phyloP scores from a whole-genome alignment of 805 yeast species.

The Zygoascus biomembranicola region DNA sequence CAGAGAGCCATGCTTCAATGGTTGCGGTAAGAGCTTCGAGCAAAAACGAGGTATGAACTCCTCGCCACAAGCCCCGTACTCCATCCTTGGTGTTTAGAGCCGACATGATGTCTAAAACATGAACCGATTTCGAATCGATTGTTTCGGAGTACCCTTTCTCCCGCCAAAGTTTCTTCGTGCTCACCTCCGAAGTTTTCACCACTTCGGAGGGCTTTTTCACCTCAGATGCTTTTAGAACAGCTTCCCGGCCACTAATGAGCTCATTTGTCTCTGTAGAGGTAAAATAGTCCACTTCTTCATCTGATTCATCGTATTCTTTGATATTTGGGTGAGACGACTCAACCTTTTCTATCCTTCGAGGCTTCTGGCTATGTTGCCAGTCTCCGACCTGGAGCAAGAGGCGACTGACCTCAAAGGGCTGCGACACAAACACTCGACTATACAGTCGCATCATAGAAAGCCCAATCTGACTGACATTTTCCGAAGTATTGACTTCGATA shows the following conservation, averaged over 20 bases:
- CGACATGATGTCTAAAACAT: slow-evolving; percentile 30
- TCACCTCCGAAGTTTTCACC: neutral
- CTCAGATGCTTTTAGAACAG: slow-evolving; percentile 6
- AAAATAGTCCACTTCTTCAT: slow-evolving; percentile 39
- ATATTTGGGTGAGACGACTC: slow-evolving; percentile 15
- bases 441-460: slow-evolving; percentile 62
- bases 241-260: neutral
- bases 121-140: slow-evolving; percentile 21
- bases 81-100: slow-evolving; percentile 56
- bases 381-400: slow-evolving; percentile 74
- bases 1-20: slow-evolving; percentile 86
- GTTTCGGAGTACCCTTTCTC: slow-evolving; percentile 3
- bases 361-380: slow-evolving; percentile 14
- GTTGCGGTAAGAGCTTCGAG: slow-evolving; percentile 67
- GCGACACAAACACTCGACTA: slow-evolving; percentile 58
- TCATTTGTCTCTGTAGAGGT: slow-evolving; percentile 23
- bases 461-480: slow-evolving; percentile 47
- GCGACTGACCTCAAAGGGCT: slow-evolving; percentile 82
- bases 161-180: slow-evolving; percentile 1
- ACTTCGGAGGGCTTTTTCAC: neutral
- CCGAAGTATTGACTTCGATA: slow-evolving; percentile 43
- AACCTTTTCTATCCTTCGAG: slow-evolving; percentile 9
- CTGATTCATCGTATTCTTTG: slow-evolving; percentile 28
- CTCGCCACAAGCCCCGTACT: slow-evolving; percentile 53
- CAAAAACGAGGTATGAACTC: slow-evolving; percentile 74